Conservation (phyloP, 371 early-diverging fungal genomes). For the Umbelopsis sp. region DNA sequence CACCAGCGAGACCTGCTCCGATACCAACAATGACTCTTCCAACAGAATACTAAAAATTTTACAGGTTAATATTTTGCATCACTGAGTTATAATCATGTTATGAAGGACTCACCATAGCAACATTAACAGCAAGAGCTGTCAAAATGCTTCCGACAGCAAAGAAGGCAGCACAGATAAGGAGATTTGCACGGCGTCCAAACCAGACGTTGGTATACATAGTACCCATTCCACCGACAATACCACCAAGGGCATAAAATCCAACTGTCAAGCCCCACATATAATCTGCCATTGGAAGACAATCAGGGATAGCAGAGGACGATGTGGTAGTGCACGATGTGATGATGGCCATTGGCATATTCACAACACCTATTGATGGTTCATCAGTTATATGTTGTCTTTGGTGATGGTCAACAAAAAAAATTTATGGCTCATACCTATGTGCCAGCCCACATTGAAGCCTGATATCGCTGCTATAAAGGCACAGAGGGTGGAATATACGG, state of each 20-base stretch:
- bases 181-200: constrained; percentile 45
- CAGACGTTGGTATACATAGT: constrained; percentile 43
- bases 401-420: too few relatives aligned
- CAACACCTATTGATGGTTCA: constrained; percentile 36
- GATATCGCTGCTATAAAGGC: constrained; percentile 24
- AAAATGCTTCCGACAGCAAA: constrained; percentile 43
- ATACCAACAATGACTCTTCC: constrained; percentile 89
- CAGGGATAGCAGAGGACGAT: constrained; percentile 31
- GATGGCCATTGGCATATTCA: constrained; percentile 47
- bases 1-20: constrained; percentile 73
- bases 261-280: constrained; percentile 51
- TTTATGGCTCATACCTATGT: constrained; percentile 20
- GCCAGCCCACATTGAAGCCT: constrained; percentile 29
- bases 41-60: constrained; percentile 37
- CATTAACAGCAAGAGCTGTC: constrained; percentile 39
- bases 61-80: background rate
- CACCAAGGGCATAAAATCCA: constrained; percentile 53
- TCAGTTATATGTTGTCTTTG: background rate
- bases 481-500: constrained; percentile 17
- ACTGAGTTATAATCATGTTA: background rate
- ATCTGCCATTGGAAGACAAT: constrained; percentile 49
- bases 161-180: constrained; percentile 40
- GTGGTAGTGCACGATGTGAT: constrained; percentile 37
- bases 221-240: constrained; percentile 45
- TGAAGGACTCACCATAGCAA: constrained; percentile 37